phyloP scores from a whole-genome alignment of 331 rosid species.

The Cydonia oblonga region DNA sequence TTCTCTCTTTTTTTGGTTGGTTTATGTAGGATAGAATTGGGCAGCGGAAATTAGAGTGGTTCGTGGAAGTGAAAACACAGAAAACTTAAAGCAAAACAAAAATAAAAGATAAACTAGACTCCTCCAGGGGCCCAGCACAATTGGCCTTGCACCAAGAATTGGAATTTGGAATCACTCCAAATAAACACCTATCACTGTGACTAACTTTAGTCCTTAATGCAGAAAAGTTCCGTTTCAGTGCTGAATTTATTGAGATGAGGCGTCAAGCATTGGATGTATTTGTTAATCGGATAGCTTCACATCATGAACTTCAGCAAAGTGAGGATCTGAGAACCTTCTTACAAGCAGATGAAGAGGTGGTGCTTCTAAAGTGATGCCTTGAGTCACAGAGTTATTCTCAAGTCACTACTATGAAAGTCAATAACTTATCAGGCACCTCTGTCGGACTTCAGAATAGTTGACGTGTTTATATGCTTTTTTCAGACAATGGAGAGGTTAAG shows the following conservation, averaged over 20 bases:
- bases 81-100: too few relatives aligned
- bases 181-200: too few relatives aligned
- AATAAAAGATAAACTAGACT: too few relatives aligned
- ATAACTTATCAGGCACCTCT: neutral
- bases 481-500: constrained; percentile 97
- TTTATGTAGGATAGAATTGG: too few relatives aligned
- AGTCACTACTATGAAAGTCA: neutral
- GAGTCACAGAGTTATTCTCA: constrained; percentile 6
- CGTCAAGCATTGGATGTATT: constrained; percentile 86
- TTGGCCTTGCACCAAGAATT: too few relatives aligned
- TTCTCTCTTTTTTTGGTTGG: too few relatives aligned
- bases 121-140: too few relatives aligned
- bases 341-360: constrained; percentile 98
- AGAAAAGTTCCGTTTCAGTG: constrained; percentile 98
- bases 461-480: constrained; percentile 6
- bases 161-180: too few relatives aligned
- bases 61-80: too few relatives aligned
- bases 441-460: neutral
- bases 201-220: constrained; percentile 27
- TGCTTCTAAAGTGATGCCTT: constrained; percentile 1
- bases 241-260: constrained; percentile 98
- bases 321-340: constrained; percentile 88
- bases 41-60: too few relatives aligned
- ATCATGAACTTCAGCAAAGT: constrained; percentile 77
- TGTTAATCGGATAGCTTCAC: constrained; percentile 87